These are phyloP conservation scores for Acidiella bohemica DNA, from an alignment of 495 filamentous ascomycete species.

Conservation along the genomic window DNA sequence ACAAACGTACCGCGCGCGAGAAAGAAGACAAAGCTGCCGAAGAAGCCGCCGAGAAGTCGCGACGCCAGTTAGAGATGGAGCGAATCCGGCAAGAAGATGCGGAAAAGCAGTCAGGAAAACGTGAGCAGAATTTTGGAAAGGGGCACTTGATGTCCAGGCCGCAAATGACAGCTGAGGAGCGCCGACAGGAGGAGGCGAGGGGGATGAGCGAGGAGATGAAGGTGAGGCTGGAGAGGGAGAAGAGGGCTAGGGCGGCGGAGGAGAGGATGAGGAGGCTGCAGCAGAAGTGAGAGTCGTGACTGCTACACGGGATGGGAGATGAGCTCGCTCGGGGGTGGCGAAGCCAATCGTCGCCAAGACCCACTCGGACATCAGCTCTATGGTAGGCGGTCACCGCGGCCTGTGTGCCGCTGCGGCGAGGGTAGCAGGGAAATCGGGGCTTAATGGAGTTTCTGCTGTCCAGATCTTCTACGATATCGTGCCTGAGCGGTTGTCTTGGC, in stretches of 20 bases:
- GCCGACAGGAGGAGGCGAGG: conserved; percentile 64
- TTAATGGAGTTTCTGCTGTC: too few relatives aligned
- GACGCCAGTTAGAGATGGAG: conserved; percentile 36
- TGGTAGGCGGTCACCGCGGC: too few relatives aligned
- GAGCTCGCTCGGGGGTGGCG: too few relatives aligned
- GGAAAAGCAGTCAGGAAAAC: conserved; percentile 39
- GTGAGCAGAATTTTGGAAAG: conserved; percentile 49
- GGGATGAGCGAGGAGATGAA: conserved; percentile 77
- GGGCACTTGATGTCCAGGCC: conserved; percentile 31
- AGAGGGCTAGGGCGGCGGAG: conserved; percentile 73
- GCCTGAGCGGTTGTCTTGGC: too few relatives aligned
- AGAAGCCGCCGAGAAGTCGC: conserved; percentile 41
- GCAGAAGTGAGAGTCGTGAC: conserved; percentile 9
- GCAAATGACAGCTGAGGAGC: conserved; percentile 40
- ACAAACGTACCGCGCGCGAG: conserved; percentile 48
- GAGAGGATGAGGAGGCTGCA: conserved; percentile 63
- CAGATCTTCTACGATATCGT: too few relatives aligned
- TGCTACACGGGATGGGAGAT: neutral
- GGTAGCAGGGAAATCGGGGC: too few relatives aligned
- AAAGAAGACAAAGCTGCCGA: conserved; percentile 36
- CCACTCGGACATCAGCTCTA: neutral
- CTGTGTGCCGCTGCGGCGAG: too few relatives aligned
- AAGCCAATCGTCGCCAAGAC: neutral
- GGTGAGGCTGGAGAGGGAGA: conserved; percentile 65
- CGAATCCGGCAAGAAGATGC: conserved; percentile 28